Evolutionary conservation across 2,329 filamentous ascomycete species (phyloP), one percentile per base, ranked within the genome.

Genomic region (Aphanoascus verrucosus): DNA sequence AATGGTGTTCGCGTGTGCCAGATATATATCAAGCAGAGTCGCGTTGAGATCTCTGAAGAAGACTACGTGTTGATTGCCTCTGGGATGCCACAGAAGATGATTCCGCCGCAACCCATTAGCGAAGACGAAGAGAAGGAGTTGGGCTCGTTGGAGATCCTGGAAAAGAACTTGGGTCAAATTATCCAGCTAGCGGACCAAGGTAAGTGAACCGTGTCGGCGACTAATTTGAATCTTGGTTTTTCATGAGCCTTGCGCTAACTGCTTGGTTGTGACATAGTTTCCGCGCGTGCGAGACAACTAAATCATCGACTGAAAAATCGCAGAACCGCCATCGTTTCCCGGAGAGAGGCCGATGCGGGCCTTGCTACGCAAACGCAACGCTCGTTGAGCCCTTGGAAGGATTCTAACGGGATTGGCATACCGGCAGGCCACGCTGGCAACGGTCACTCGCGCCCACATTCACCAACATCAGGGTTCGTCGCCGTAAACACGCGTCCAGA

Each of bases 51-150:
- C 57, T 83, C 82, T 15, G 88, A 94, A 67, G 88, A 94, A 65
- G 88, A 95, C 65, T 94, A 84, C 76, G 79, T 89, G 41, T 73
- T 94, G 59, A 90, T 94, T 59, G 82, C 83, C 52, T 90, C 86
- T 38, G 88, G 88, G 28, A 86, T 87, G 59, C 80, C 90, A 9
- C 86, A 94, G 67, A 84, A 88, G 64, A 80, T 89, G 69, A 88
- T 89, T 15, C 84, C 88, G 1, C 83, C 85, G 12, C 82, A 90
- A 58, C 87, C 88, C 0, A 83, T 93, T 47, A 81, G 86, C 55
- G 88, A 94, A 64, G 88, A 94, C 64, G 89, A 94, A 69, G 82
- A 84, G 64, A 88, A 88, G 59, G 88, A 95, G 65, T 69, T 94
- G 37, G 87, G 83, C 11, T 91, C 88, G 0, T 73, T 94, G 61